A percentile compares a stretch with the other conserved stretches of the same genome.
Evolutionary conservation across 1,284 basidiomycete species (phyloP).

Genomic region (Hymenochaete sp.): DNA sequence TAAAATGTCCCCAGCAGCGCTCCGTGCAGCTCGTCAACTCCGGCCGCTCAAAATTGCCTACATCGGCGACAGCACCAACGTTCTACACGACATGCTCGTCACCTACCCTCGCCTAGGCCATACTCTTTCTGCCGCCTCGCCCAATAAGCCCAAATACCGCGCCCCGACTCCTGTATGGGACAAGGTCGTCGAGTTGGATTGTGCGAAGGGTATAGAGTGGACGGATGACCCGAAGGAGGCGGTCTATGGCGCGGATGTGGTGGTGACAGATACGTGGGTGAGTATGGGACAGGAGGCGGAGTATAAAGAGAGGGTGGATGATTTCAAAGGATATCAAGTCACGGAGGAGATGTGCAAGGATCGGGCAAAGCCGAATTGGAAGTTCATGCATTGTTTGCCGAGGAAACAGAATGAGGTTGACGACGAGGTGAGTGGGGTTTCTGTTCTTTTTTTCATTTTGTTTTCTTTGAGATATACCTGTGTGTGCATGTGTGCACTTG

Average conservation of each 20-base stretch:
- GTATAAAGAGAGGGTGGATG: conserved; percentile 79
- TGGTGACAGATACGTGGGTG: conserved; percentile 97
- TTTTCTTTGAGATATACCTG: conserved; percentile 12
- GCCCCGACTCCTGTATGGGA: conserved; percentile 78
- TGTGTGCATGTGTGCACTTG: too few species aligned
- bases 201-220: conserved; percentile 70
- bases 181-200: conserved; percentile 59
- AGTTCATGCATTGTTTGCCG: conserved; percentile 95
- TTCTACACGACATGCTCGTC: conserved; percentile 96
- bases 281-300: conserved; percentile 98
- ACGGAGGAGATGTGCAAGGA: conserved; percentile 76
- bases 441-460: conserved; percentile 28
- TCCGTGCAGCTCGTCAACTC: conserved; percentile 29
- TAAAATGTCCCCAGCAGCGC: conserved; percentile 30
- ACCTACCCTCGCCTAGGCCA: conserved; percentile 90
- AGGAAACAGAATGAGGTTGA: conserved; percentile 91
- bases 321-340: conserved; percentile 91
- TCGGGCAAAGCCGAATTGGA: conserved; percentile 84
- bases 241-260: conserved; percentile 82
- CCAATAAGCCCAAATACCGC: conserved; percentile 52
- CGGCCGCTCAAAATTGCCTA: conserved; percentile 81
- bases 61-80: conserved; percentile 94
- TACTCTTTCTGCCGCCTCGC: conserved; percentile 75
- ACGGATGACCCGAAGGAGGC: conserved; percentile 77
- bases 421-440: conserved; percentile 65